Evolutionary conservation across 78 protist genomes (phyloP).

Genomic region (Polysphondylium violaceum): DNA sequence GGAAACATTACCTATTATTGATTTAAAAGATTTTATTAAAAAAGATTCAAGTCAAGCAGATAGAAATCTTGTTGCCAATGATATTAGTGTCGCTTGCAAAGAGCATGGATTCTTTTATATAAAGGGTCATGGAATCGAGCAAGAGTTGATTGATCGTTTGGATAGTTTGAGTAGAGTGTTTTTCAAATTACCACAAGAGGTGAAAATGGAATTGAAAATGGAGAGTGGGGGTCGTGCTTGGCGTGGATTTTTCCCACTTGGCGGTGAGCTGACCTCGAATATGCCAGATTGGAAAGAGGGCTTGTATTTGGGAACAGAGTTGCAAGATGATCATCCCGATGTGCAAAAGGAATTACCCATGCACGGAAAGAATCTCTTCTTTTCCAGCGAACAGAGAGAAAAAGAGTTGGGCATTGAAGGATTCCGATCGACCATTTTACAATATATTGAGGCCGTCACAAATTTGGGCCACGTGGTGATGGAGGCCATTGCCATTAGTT

Average conservation of each 20-base stretch:
- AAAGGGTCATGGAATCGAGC: slow-evolving; percentile 44
- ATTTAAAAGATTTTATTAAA: no score
- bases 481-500: slow-evolving; percentile 46
- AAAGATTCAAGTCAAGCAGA: no score
- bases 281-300: slow-evolving; percentile 73
- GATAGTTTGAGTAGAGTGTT: slow-evolving; percentile 47
- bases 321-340: slow-evolving; percentile 31
- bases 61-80: neutral
- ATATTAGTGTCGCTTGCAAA: slow-evolving; percentile 27
- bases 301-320: slow-evolving; percentile 57
- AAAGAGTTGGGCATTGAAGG: slow-evolving; percentile 10
- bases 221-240: slow-evolving; percentile 56
- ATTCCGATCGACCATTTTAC: slow-evolving; percentile 8
- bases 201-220: slow-evolving; percentile 44
- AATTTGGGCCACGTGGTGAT: slow-evolving; percentile 52
- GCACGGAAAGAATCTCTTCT: slow-evolving; percentile 17
- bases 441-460: slow-evolving; percentile 41
- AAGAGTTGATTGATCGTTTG: slow-evolving; percentile 31
- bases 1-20: slow-evolving; percentile 32
- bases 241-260: slow-evolving; percentile 65
- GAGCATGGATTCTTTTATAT: slow-evolving; percentile 72
- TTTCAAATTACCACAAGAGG: slow-evolving; percentile 8
- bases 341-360: slow-evolving; percentile 15
- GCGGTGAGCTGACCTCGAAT: slow-evolving; percentile 63
- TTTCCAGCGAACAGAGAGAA: neutral